A percentile compares a stretch with the other conserved stretches of the same genome.
Evolutionary conservation across 2,329 filamentous ascomycete species (phyloP).

Genomic region (Trichoderma citrinoviride): DNA sequence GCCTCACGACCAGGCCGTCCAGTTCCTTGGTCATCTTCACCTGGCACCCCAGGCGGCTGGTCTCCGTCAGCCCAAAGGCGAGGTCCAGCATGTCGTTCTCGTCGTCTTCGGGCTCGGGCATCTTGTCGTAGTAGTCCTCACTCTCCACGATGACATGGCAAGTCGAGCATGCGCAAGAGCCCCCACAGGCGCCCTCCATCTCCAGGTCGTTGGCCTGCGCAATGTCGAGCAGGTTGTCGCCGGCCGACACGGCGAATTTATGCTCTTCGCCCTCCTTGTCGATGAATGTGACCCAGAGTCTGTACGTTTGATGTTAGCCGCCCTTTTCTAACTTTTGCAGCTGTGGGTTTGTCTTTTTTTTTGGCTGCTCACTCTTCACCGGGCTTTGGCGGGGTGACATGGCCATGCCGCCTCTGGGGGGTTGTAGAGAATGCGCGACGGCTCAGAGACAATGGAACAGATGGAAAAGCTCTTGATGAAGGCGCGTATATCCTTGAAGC

Average conservation of each 20-base stretch:
- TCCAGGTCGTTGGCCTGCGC: slow-evolving; percentile 92
- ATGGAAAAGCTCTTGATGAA: neutral
- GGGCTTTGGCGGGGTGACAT: slow-evolving; percentile 78
- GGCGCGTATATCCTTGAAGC: slow-evolving; percentile 28
- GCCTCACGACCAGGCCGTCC: slow-evolving; percentile 77
- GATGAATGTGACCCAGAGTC: slow-evolving; percentile 85
- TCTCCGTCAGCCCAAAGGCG: slow-evolving; percentile 87
- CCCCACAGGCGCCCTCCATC: slow-evolving; percentile 98
- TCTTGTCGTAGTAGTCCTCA: slow-evolving; percentile 71
- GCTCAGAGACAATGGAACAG: slow-evolving; percentile 24
- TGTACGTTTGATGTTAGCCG: slow-evolving; percentile 35
- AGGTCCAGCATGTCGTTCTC: slow-evolving; percentile 90
- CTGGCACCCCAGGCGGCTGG: slow-evolving; percentile 79
- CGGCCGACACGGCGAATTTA: slow-evolving; percentile 76
- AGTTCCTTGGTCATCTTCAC: slow-evolving; percentile 88
- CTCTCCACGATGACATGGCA: slow-evolving; percentile 85
- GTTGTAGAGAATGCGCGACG: slow-evolving; percentile 64
- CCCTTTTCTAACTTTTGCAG: neutral
- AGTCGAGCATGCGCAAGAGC: slow-evolving; percentile 88
- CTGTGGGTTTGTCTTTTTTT: neutral
- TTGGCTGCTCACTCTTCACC: slow-evolving; percentile 84
- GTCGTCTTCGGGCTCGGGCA: slow-evolving; percentile 74
- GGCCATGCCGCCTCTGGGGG: slow-evolving; percentile 63
- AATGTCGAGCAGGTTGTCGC: slow-evolving; percentile 93
- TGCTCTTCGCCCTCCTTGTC: slow-evolving; percentile 81